Evolutionary conservation across 768 basidiomycete species (phyloP).

Genomic region (Suillus cothurnatus): DNA sequence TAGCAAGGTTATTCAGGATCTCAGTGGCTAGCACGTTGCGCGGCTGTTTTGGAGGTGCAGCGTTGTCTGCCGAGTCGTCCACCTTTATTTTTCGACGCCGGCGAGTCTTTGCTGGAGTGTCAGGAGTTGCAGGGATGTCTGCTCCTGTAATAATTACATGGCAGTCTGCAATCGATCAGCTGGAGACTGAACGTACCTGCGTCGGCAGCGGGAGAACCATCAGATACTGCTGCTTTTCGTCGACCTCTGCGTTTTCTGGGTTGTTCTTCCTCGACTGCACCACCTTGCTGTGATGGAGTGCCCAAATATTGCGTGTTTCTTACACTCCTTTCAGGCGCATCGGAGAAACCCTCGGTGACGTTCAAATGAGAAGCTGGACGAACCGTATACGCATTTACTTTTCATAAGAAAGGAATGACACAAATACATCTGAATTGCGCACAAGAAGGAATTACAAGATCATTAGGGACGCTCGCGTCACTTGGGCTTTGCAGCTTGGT

Average conservation of each 20-base stretch:
- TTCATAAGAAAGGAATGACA: not conserved
- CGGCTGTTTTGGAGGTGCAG: conserved; percentile 27
- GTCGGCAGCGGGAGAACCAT: not conserved
- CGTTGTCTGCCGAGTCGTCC: conserved; percentile 5
- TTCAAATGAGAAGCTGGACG: not conserved
- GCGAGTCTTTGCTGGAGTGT: not conserved
- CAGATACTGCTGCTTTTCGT: not conserved
- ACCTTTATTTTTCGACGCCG: not conserved
- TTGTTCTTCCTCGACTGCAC: not conserved
- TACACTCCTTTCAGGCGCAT: not conserved
- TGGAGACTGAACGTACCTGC: not conserved
- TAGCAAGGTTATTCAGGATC: conserved; percentile 68
- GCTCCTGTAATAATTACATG: not conserved
- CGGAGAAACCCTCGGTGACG: not conserved
- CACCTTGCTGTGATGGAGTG: not conserved
- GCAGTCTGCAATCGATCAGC: not conserved
- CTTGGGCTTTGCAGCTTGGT: not conserved
- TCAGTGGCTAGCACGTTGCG: conserved; percentile 63
- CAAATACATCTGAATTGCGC: conserved; percentile 4
- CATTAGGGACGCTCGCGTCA: not conserved
- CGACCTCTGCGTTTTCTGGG: not conserved
- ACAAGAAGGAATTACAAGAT: conserved; percentile 3
- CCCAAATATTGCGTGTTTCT: not conserved
- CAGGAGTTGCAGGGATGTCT: no score
- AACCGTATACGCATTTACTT: not conserved